These are phyloP conservation scores for Penicillium sp. DNA, from an alignment of 2,329 filamentous ascomycete species.

Conservation along the genomic window DNA sequence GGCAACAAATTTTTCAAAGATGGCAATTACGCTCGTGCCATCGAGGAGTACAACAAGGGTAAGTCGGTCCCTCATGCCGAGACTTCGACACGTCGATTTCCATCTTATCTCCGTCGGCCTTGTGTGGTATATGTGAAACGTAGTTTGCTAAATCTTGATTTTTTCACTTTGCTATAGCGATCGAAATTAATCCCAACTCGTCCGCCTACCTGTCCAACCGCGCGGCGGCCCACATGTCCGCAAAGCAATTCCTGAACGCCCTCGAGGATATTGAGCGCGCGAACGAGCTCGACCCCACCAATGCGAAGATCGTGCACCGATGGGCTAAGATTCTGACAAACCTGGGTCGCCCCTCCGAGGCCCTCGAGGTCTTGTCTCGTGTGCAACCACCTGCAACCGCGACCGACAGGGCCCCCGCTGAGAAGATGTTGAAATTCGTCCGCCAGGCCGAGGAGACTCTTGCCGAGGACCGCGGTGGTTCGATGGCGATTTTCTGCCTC, in stretches of 20 bases:
- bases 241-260: slow-evolving; percentile 73
- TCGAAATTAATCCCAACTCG: slow-evolving; percentile 81
- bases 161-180: slow-evolving; percentile 60
- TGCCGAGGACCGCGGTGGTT: slow-evolving; percentile 72
- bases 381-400: slow-evolving; percentile 78
- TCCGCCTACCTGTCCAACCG: slow-evolving; percentile 92
- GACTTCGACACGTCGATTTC: neutral
- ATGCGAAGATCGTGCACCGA: slow-evolving; percentile 83
- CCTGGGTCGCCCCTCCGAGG: slow-evolving; percentile 82
- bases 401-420: slow-evolving; percentile 81
- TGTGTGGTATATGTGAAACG: neutral
- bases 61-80: slow-evolving; percentile 28
- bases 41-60: slow-evolving; percentile 96
- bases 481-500: slow-evolving; percentile 87
- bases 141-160: slow-evolving; percentile 5
- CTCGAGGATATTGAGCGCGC: slow-evolving; percentile 84
- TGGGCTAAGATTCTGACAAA: slow-evolving; percentile 87
- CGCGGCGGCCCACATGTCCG: slow-evolving; percentile 90
- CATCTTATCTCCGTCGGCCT: slow-evolving; percentile 3
- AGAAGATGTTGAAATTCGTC: slow-evolving; percentile 81
- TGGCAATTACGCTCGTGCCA: slow-evolving; percentile 81
- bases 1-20: slow-evolving; percentile 98
- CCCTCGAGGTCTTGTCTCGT: slow-evolving; percentile 74
- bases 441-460: slow-evolving; percentile 76
- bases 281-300: slow-evolving; percentile 78